These are phyloP conservation scores for Magnaporthales sp. DNA, from an alignment of 2,329 filamentous ascomycete species.

Conservation along the genomic window DNA sequence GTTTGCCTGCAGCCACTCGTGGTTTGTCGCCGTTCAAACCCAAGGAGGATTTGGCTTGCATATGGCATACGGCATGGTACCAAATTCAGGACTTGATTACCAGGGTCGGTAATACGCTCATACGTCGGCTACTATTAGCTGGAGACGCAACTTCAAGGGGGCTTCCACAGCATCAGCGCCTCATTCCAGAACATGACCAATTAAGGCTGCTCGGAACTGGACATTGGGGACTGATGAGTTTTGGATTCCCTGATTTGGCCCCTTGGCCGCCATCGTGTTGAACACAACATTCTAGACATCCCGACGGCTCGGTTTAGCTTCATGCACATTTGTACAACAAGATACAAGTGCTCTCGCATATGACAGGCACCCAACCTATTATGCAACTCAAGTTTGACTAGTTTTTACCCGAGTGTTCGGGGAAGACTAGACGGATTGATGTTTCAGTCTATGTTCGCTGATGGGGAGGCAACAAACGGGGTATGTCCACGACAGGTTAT, in stretches of 20 bases:
- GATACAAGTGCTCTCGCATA: neutral
- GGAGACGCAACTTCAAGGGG: neutral
- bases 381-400: neutral
- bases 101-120: neutral
- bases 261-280: neutral
- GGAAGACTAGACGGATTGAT: neutral
- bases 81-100: no score
- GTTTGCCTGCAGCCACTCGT: neutral
- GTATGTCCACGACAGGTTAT: neutral
- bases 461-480: neutral
- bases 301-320: conserved; percentile 4
- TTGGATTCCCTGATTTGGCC: neutral
- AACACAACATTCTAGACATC: conserved; percentile 1
- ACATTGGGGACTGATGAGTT: neutral
- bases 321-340: conserved; percentile 3
- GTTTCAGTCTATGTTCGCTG: neutral
- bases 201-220: neutral
- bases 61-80: neutral
- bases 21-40: neutral
- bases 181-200: neutral
- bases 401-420: neutral
- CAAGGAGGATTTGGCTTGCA: neutral
- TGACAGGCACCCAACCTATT: neutral
- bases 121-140: neutral
- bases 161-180: neutral